Percentiles rank a stretch among this genome's conserved stretches.
Evolutionary conservation across 495 filamentous ascomycete species (phyloP).

Genomic region (Penicillium malachiteum): DNA sequence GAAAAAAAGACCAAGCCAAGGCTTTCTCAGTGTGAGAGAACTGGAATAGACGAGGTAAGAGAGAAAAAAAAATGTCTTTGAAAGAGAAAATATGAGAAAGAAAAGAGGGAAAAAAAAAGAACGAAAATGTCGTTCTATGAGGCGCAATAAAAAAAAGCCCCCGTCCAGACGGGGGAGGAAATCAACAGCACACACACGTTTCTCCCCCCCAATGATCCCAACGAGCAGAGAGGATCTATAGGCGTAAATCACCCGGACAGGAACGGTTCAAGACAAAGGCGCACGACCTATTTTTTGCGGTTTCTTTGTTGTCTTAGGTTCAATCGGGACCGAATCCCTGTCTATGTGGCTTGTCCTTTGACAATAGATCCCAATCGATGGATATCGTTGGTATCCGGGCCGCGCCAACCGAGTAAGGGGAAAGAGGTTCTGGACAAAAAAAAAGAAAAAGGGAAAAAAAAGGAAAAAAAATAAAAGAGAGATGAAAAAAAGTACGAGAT

Average conservation of each 20-base stretch:
- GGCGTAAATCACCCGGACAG: neutral
- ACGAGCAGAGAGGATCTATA: neutral
- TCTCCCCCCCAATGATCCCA: neutral
- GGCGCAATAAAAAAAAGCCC: slow-evolving; percentile 5
- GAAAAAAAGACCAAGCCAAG: slow-evolving; percentile 3
- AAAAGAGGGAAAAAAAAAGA: slow-evolving; percentile 15
- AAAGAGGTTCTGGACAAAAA: neutral
- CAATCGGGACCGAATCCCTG: slow-evolving; percentile 11
- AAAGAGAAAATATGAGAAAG: neutral
- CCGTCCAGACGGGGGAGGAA: slow-evolving; percentile 9
- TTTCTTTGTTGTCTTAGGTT: slow-evolving; percentile 20
- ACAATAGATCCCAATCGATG: slow-evolving; percentile 24
- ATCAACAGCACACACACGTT: neutral
- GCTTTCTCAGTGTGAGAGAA: neutral
- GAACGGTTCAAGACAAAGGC: slow-evolving; percentile 17
- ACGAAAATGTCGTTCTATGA: neutral
- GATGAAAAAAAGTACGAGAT: neutral
- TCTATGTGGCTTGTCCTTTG: slow-evolving; percentile 27
- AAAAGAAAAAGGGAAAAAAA: slow-evolving; percentile 3
- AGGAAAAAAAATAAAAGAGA: neutral
- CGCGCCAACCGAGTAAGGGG: slow-evolving; percentile 29
- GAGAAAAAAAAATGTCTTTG: neutral
- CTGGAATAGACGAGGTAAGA: no score
- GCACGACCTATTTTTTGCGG: slow-evolving; percentile 15
- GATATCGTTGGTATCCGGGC: slow-evolving; percentile 8